A percentile compares a stretch with the other conserved stretches of the same genome.
Evolutionary conservation across 805 yeast genomes (phyloP).

Genomic region (Metschnikowia cubensis): DNA sequence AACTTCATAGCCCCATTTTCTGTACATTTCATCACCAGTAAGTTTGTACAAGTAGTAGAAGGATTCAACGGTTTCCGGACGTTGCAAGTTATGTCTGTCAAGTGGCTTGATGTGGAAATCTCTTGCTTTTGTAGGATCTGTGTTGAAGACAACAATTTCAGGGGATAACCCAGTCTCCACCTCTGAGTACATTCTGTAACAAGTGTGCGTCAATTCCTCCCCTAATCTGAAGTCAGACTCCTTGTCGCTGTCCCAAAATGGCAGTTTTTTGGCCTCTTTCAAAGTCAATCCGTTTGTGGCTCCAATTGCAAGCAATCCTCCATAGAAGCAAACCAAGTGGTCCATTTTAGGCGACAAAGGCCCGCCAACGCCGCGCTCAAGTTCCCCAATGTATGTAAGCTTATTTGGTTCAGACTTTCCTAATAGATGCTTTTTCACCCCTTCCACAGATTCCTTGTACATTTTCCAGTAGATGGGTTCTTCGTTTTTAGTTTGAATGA

Average conservation of each 20-base stretch:
- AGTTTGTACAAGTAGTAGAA: slow-evolving; percentile 74
- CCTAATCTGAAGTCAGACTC: slow-evolving; percentile 68
- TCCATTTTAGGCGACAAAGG: slow-evolving; percentile 75
- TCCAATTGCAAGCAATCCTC: slow-evolving; percentile 84
- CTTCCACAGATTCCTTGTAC: slow-evolving; percentile 74
- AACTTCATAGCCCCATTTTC: slow-evolving; percentile 88
- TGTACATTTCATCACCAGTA: slow-evolving; percentile 74
- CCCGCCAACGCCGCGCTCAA: slow-evolving; percentile 62
- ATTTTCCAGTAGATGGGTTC: slow-evolving; percentile 62
- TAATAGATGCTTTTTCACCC: slow-evolving; percentile 67
- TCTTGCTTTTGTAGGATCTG: slow-evolving; percentile 35
- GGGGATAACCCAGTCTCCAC: slow-evolving; percentile 78
- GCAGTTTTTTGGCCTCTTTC: slow-evolving; percentile 49
- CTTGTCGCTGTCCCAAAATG: slow-evolving; percentile 54
- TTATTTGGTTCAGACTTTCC: slow-evolving; percentile 57
- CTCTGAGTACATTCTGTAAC: slow-evolving; percentile 79
- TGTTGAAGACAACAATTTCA: slow-evolving; percentile 82
- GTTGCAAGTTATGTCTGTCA: slow-evolving; percentile 81
- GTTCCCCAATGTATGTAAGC: slow-evolving; percentile 72
- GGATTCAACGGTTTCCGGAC: slow-evolving; percentile 93
- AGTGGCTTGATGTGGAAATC: slow-evolving; percentile 68
- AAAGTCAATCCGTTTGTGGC: slow-evolving; percentile 73
- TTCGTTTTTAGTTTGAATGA: slow-evolving; percentile 64
- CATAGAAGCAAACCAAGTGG: slow-evolving; percentile 87
- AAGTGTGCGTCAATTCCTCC: slow-evolving; percentile 70